Evolutionary conservation across 495 filamentous ascomycete genomes (phyloP), one percentile per base, ranked within the genome.

Genomic region (Xylaria cubensis): DNA sequence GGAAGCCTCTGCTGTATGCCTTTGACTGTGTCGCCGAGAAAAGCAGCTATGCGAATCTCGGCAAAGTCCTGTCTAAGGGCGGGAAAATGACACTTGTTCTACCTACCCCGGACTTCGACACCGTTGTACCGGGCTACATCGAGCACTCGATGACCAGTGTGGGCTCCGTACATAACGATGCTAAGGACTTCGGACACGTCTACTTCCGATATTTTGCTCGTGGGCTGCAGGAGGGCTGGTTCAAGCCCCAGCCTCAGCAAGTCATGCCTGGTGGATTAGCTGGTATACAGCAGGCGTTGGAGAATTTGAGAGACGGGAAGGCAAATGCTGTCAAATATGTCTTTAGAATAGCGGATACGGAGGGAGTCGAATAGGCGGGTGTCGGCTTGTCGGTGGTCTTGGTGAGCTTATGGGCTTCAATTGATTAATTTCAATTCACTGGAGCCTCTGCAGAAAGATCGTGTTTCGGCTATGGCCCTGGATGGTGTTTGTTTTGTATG

Each of bases 301-400:
- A 77, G 71, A 83, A 89, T 68, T 77, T 93, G 72, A 86, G 86
- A 78, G 85, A 76, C 13, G 92, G 92, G 0, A 91, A 88, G 74
- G 90, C 88, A 59, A 89, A 87, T 67, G 92, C 86, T 19, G 82
- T 88, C 0, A 94, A 94, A 77, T 93, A 92, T 80, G 87, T 93
- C 2, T 89, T 92, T 69, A 79, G 89, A 41, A 88, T 94, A 80
- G 87, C 73, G 56, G 91, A 94, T 46, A 92, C 91, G 32, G 81
- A 83, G 70, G 80, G 82, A 4, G 76, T 81, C 15, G 13, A 72
- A n/a, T 72, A 55, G 44, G 13, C 12, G 8, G 19, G 17, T 4
- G 58, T 24, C 15, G 39, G 2, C 12, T 44, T 29, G 21, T 19
- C 12, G 2, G 58, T 12, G 21, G 8, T 9, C 3, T 26, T 24